Percentiles rank a stretch among this genome's conserved stretches.
These are phyloP conservation scores for Lipomyces japonicus DNA, from an alignment of 805 yeast genomes.

Conservation along the genomic window DNA sequence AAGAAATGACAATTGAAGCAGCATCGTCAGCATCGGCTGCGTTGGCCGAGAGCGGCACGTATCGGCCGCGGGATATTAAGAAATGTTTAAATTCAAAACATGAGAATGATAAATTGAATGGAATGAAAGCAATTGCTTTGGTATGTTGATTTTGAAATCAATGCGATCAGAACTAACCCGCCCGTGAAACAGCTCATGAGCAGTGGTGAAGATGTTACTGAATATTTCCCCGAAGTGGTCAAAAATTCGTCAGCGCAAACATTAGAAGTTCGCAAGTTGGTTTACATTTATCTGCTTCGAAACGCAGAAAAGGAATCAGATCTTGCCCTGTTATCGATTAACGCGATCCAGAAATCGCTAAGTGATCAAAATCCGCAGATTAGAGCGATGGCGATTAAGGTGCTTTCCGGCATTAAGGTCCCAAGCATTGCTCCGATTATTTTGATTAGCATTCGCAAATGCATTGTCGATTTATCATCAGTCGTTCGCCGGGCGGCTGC, in stretches of 20 bases:
- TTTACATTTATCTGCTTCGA: constrained; percentile 65
- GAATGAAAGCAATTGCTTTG: constrained; percentile 54
- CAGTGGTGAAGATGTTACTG: constrained; percentile 42
- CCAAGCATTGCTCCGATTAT: constrained; percentile 79
- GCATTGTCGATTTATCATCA: constrained; percentile 67
- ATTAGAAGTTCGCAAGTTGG: constrained; percentile 66
- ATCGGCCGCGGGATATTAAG: constrained; percentile 61
- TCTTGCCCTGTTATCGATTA: constrained; percentile 81
- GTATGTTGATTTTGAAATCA: constrained; percentile 28
- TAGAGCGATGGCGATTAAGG: constrained; percentile 70
- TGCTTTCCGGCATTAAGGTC: constrained; percentile 78
- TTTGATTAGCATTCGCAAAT: constrained; percentile 64
- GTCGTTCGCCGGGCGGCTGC: constrained; percentile 77
- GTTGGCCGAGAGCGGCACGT: constrained; percentile 53
- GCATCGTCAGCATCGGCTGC: constrained; percentile 68
- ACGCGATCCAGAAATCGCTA: constrained; percentile 82
- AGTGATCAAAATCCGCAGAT: constrained; percentile 63
- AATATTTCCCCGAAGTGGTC: constrained; percentile 78
- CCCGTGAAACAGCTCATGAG: constrained; percentile 31
- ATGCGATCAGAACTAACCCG: neutral
- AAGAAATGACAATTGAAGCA: constrained; percentile 74
- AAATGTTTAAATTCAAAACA: constrained; percentile 62
- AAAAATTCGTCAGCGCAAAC: constrained; percentile 74
- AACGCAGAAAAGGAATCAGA: constrained; percentile 85
- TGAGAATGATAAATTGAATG: constrained; percentile 60